phyloP scores from a whole-genome alignment of 306 rosid species.

The Cucurbita ficifolia region DNA sequence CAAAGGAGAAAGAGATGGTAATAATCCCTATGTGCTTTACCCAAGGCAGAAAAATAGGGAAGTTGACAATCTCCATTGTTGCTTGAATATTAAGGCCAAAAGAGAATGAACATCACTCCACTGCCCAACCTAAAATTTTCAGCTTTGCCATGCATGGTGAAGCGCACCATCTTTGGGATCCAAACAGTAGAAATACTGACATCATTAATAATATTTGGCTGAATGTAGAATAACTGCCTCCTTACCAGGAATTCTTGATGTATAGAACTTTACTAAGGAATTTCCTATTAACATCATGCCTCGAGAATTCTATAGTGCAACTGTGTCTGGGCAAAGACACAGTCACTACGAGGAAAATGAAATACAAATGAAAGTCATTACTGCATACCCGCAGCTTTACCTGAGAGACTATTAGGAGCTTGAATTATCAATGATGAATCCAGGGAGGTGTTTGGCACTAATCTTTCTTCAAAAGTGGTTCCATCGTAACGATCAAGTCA shows the following conservation, averaged over 20 bases:
- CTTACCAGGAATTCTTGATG: conserved; percentile 51
- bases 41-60: conserved; percentile 63
- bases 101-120: conserved; percentile 41
- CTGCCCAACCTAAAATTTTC: conserved; percentile 48
- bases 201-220: conserved; percentile 18
- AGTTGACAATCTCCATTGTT: conserved; percentile 65
- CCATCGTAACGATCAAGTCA: background rate
- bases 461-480: background rate
- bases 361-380: conserved; percentile 22
- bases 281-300: background rate
- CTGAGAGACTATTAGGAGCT: conserved; percentile 15
- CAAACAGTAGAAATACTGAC: conserved; percentile 23
- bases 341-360: conserved; percentile 15
- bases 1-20: conserved; percentile 53
- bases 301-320: conserved; percentile 25
- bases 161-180: conserved; percentile 34
- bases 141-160: conserved; percentile 41
- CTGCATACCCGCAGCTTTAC: conserved; percentile 17
- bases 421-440: background rate
- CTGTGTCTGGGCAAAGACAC: conserved; percentile 13
- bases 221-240: conserved; percentile 25
- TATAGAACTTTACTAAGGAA: background rate
- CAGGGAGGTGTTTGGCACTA: conserved; percentile 2
- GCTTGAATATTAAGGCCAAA: conserved; percentile 56
- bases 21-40: conserved; percentile 76